phyloP scores from a whole-genome alignment of 2,329 filamentous ascomycete genomes.

The Cercospora zeae-maydis region DNA sequence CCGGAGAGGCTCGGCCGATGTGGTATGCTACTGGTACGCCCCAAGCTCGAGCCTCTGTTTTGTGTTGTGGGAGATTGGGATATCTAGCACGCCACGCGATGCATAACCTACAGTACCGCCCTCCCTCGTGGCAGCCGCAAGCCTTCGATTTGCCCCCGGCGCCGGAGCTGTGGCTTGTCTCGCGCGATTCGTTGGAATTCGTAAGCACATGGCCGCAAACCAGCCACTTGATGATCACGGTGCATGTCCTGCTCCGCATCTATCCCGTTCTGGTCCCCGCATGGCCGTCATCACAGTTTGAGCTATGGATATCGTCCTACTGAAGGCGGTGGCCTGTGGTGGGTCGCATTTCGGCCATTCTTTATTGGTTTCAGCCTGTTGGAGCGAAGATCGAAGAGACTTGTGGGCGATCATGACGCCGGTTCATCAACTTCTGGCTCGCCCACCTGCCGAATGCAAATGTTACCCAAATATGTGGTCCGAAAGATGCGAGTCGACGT shows the following conservation, averaged over 20 bases:
- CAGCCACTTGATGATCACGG: background rate
- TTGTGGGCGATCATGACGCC: background rate
- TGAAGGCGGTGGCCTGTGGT: background rate
- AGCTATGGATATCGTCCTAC: background rate
- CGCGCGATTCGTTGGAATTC: constrained; percentile 4
- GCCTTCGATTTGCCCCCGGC: constrained; percentile 6
- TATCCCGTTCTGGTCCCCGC: background rate
- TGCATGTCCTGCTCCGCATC: background rate
- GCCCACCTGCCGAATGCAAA: background rate
- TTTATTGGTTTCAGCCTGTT: constrained; percentile 1
- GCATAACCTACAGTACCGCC: too few species aligned
- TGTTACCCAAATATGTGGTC: background rate
- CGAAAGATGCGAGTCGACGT: background rate
- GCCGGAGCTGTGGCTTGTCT: background rate
- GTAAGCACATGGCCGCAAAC: background rate
- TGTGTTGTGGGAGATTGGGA: background rate
- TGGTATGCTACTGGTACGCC: background rate
- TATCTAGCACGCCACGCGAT: background rate
- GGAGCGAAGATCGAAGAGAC: background rate
- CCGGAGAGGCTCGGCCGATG: constrained; percentile 2
- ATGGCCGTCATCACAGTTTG: background rate
- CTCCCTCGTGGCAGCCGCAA: constrained; percentile 11
- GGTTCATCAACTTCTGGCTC: background rate
- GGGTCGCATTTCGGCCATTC: background rate
- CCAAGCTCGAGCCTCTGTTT: background rate